Conservation (phyloP, 495 filamentous ascomycete species). For the Trichoderma virens region DNA sequence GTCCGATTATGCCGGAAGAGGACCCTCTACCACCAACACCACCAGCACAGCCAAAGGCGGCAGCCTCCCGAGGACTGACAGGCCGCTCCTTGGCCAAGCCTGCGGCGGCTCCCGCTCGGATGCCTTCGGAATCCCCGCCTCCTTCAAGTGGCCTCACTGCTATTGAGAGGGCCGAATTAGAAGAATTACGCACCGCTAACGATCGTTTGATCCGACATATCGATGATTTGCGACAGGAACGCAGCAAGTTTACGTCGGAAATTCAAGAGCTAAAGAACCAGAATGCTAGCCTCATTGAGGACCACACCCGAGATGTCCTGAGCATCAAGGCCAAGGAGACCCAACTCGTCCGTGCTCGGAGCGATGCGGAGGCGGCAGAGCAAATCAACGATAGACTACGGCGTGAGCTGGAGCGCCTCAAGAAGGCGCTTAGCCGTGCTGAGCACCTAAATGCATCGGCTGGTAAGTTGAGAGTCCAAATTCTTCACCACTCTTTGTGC, state of each 20-base stretch:
- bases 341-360: constrained; percentile 83
- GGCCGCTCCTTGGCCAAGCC: constrained; percentile 80
- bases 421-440: constrained; percentile 58
- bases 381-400: constrained; percentile 71
- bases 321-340: constrained; percentile 98
- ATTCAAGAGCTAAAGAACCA: constrained; percentile 87
- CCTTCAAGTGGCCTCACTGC: constrained; percentile 54
- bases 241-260: constrained; percentile 64
- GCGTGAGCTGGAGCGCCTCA: constrained; percentile 86
- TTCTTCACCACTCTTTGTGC: no score
- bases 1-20: constrained; percentile 42
- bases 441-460: constrained; percentile 37
- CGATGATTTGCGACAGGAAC: constrained; percentile 71
- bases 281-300: constrained; percentile 94
- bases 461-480: constrained; percentile 39
- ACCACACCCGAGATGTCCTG: constrained; percentile 90
- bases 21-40: constrained; percentile 52
- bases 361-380: constrained; percentile 83
- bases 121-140: constrained; percentile 38
- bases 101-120: constrained; percentile 24
- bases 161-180: constrained; percentile 78
- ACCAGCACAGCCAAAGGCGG: constrained; percentile 59
- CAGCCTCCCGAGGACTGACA: constrained; percentile 68
- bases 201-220: constrained; percentile 63
- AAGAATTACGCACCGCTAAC: constrained; percentile 76